These are phyloP conservation scores for Lecanosticta acicola DNA, from an alignment of 2,329 filamentous ascomycete genomes.

Conservation along the genomic window DNA sequence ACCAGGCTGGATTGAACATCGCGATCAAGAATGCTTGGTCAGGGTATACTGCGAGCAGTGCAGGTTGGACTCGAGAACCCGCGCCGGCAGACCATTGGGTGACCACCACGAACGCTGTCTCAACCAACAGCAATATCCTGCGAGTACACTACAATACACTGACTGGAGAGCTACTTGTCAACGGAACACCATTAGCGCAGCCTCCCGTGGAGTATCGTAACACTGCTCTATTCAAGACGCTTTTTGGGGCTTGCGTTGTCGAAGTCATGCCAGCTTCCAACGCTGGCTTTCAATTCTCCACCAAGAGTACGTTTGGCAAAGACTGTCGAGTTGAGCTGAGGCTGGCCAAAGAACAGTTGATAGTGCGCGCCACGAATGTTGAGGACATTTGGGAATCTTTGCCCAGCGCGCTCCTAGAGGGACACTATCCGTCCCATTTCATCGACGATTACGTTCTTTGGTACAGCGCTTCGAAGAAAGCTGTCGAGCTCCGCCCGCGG, in stretches of 20 bases:
- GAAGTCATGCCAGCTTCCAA: conserved; percentile 49
- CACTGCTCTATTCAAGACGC: conserved; percentile 39
- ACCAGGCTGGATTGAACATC: conserved; percentile 13
- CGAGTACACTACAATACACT: conserved; percentile 42
- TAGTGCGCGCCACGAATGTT: conserved; percentile 41
- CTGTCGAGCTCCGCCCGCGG: conserved; percentile 48
- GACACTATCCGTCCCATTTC: conserved; percentile 49
- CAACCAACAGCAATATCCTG: conserved; percentile 10
- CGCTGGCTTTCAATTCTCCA: conserved; percentile 50
- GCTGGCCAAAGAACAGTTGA: conserved; percentile 28
- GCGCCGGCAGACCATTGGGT: conserved; percentile 17
- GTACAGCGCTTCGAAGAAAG: conserved; percentile 45
- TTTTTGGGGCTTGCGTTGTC: conserved; percentile 52
- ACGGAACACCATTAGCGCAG: conserved; percentile 47
- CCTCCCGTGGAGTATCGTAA: conserved; percentile 50
- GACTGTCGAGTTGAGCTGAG: conserved; percentile 52
- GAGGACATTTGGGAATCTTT: conserved; percentile 35
- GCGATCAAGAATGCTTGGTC: conserved; percentile 39
- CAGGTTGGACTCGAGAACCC: conserved; percentile 9
- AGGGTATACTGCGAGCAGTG: conserved; percentile 20
- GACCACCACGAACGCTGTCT: conserved; percentile 27
- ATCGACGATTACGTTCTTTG: conserved; percentile 55
- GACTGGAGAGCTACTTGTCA: conserved; percentile 45
- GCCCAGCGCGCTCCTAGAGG: conserved; percentile 26
- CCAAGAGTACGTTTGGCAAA: conserved; percentile 32